Evolutionary conservation across 2,329 filamentous ascomycete genomes (phyloP).

Genomic region (Fusarium temperatum): DNA sequence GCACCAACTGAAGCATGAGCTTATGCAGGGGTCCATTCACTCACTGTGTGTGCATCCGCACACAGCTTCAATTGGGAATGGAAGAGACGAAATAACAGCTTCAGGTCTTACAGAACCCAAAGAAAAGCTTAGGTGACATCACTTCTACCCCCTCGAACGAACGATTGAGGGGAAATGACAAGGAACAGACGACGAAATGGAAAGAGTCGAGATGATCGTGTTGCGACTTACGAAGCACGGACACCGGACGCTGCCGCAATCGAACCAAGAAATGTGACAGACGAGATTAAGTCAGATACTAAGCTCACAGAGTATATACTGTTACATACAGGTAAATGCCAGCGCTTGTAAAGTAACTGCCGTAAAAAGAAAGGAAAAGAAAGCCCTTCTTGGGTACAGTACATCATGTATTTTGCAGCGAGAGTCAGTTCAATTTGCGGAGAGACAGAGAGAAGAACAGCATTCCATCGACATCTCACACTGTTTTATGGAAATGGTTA

Average conservation of each 20-base stretch:
- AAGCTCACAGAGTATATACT: too few relatives aligned
- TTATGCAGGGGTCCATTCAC: not conserved
- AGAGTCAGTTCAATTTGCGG: not conserved
- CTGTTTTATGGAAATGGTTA: slow-evolving; percentile 25
- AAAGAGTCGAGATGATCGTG: slow-evolving; percentile 12
- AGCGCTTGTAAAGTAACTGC: not conserved
- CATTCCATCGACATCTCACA: not conserved
- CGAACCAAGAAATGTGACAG: not conserved
- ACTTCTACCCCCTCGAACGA: slow-evolving; percentile 16
- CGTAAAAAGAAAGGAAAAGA: not conserved
- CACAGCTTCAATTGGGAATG: not conserved
- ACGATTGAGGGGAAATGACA: slow-evolving; percentile 24
- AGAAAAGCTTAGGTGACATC: slow-evolving; percentile 30
- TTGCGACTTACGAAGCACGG: not conserved
- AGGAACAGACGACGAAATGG: not conserved
- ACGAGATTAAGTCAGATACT: not conserved
- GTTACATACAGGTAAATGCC: not conserved
- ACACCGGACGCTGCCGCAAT: not conserved
- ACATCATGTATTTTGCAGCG: not conserved
- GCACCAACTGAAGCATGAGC: not conserved
- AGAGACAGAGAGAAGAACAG: not conserved
- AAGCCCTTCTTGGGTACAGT: not conserved
- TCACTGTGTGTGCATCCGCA: not conserved
- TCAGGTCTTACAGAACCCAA: not conserved
- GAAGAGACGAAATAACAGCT: slow-evolving; percentile 5